Conservation (phyloP, 495 filamentous ascomycete genomes). For the Annulohypoxylon nitens region DNA sequence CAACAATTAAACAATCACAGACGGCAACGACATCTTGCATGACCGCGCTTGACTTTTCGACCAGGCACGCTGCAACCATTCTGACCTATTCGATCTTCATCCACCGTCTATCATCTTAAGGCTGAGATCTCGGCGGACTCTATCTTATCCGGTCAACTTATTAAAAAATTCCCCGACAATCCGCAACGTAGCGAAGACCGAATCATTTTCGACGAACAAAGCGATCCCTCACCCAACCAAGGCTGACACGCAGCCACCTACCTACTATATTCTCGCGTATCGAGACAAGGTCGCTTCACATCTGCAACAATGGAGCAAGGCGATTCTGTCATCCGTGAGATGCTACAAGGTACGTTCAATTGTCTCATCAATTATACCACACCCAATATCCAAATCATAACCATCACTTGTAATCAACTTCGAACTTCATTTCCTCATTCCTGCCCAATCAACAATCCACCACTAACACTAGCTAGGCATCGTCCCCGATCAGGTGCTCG, state of each 20-base stretch:
- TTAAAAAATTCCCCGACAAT: background rate
- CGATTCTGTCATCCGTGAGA: slow-evolving; percentile 44
- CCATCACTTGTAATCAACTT: background rate
- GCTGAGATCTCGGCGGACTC: slow-evolving; percentile 10
- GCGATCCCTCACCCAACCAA: background rate
- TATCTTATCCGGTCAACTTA: slow-evolving; percentile 14
- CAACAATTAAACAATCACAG: background rate
- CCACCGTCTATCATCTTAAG: background rate
- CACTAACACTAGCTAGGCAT: slow-evolving; percentile 49
- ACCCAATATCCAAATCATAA: background rate
- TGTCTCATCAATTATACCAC: background rate
- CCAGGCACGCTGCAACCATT: background rate
- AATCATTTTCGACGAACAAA: background rate
- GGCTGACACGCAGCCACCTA: background rate
- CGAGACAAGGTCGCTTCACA: background rate
- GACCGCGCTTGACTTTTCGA: background rate
- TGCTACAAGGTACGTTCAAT: slow-evolving; percentile 44
- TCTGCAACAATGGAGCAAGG: slow-evolving; percentile 41
- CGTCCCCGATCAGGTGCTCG: slow-evolving; percentile 55
- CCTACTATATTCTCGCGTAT: background rate
- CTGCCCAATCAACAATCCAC: background rate
- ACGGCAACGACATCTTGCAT: background rate
- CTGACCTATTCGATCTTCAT: background rate
- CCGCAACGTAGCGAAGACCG: slow-evolving; percentile 1
- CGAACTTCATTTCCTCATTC: background rate